Conservation (phyloP, 345 rosid species). For the Noccaea bulbosa region DNA sequence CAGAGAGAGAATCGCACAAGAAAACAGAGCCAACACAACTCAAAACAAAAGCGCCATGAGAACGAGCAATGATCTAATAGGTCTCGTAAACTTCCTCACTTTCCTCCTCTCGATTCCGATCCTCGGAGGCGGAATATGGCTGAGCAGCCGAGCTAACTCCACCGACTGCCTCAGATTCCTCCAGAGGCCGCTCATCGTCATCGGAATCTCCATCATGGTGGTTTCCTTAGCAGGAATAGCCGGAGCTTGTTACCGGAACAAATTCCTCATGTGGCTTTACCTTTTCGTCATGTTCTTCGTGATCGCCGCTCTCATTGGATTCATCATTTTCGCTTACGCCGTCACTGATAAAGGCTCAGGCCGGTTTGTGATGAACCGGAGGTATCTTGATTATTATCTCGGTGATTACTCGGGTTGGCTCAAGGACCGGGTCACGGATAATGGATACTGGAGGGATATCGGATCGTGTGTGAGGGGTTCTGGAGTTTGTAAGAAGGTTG, state of each 20-base stretch:
- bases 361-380: constrained; percentile 51
- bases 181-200: constrained; percentile 90
- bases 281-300: constrained; percentile 86
- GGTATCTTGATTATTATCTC: constrained; percentile 68
- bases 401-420: constrained; percentile 86
- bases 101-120: constrained; percentile 85
- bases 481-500: constrained; percentile 66
- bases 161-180: constrained; percentile 89
- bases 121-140: constrained; percentile 98
- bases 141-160: constrained; percentile 83
- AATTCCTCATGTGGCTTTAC: constrained; percentile 77
- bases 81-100: constrained; percentile 80
- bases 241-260: constrained; percentile 87
- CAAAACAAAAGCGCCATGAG: constrained; percentile 54
- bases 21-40: constrained; percentile 19
- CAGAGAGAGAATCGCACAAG: constrained; percentile 1
- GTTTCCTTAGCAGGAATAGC: constrained; percentile 85
- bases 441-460: constrained; percentile 72
- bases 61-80: constrained; percentile 75
- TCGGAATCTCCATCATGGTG: constrained; percentile 77
- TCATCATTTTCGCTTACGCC: constrained; percentile 83
- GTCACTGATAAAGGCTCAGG: constrained; percentile 92
- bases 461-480: constrained; percentile 78
- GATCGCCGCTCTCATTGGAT: constrained; percentile 76
- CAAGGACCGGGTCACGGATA: constrained; percentile 61